These are phyloP conservation scores for Botrytis tulipae DNA, from an alignment of 2,329 filamentous ascomycete genomes.

Conservation along the genomic window DNA sequence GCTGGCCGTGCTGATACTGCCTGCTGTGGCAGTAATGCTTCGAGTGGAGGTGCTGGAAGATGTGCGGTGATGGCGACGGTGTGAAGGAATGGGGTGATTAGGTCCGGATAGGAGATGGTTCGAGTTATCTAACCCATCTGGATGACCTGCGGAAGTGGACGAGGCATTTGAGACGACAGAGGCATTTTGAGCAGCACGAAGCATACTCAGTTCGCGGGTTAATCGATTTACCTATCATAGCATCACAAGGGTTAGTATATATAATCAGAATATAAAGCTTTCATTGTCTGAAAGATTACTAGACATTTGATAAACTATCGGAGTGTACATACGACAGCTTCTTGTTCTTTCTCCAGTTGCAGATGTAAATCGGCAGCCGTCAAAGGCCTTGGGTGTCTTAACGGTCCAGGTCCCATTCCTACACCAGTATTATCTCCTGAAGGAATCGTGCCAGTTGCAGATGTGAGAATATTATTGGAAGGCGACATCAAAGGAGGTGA, in stretches of 20 bases:
- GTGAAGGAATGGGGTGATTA: constrained; percentile 55
- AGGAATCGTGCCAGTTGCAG: constrained; percentile 9
- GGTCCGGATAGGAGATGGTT: constrained; percentile 58
- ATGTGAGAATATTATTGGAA: constrained; percentile 24
- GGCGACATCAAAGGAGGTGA: constrained; percentile 33
- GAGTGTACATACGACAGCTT: constrained; percentile 71
- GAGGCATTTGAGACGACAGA: constrained; percentile 66
- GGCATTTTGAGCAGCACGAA: constrained; percentile 70
- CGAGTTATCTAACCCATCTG: constrained; percentile 47
- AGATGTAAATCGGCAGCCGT: constrained; percentile 86
- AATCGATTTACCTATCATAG: constrained; percentile 77
- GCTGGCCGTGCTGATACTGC: constrained; percentile 38
- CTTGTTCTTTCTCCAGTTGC: constrained; percentile 91
- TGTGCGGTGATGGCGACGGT: constrained; percentile 54
- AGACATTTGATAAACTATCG: background rate
- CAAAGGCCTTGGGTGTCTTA: constrained; percentile 82
- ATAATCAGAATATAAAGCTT: background rate
- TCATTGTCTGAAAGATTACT: background rate
- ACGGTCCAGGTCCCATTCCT: constrained; percentile 63
- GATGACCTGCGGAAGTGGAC: constrained; percentile 55
- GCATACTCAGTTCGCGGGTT: constrained; percentile 79
- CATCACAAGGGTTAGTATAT: constrained; percentile 14
- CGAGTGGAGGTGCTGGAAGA: constrained; percentile 53
- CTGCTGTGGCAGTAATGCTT: constrained; percentile 50
- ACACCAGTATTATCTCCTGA: constrained; percentile 46